Percentiles rank a stretch among this genome's conserved stretches.
Conservation (phyloP, 2,329 filamentous ascomycete genomes). For the Botryotinia convoluta region DNA sequence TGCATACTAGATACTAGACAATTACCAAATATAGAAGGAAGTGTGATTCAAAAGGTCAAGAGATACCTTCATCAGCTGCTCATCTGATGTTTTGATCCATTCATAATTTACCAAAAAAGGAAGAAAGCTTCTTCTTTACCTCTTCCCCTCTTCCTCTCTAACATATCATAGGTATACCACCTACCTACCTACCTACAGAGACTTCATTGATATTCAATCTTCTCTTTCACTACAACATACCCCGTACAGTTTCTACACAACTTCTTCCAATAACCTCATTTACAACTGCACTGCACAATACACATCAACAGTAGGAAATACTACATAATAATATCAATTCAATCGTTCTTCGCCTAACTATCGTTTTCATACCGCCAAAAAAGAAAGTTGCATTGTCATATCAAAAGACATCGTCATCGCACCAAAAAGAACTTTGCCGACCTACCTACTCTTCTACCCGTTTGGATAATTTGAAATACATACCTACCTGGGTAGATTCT, state of each 20-base stretch:
- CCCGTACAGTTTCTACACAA: slow-evolving; percentile 1
- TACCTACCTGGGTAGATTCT: not conserved
- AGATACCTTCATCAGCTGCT: not conserved
- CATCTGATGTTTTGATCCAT: not conserved
- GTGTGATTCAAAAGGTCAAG: not conserved
- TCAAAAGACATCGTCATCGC: not conserved
- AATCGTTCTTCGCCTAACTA: not conserved
- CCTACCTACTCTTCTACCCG: not conserved
- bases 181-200: not conserved
- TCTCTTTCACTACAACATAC: not conserved
- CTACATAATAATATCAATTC: not conserved
- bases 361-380: not conserved
- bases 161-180: no score
- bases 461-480: slow-evolving; percentile 21
- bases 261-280: not conserved
- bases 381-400: not conserved
- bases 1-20: not conserved
- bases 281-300: not conserved
- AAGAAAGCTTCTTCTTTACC: not conserved
- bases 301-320: not conserved
- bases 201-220: not conserved
- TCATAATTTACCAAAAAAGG: not conserved
- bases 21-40: not conserved
- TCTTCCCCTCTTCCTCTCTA: not conserved
- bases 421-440: not conserved